Percentiles rank a stretch among this genome's conserved stretches.
phyloP scores from a whole-genome alignment of 371 early-diverging fungal genomes.

The Mortierella sp. region DNA sequence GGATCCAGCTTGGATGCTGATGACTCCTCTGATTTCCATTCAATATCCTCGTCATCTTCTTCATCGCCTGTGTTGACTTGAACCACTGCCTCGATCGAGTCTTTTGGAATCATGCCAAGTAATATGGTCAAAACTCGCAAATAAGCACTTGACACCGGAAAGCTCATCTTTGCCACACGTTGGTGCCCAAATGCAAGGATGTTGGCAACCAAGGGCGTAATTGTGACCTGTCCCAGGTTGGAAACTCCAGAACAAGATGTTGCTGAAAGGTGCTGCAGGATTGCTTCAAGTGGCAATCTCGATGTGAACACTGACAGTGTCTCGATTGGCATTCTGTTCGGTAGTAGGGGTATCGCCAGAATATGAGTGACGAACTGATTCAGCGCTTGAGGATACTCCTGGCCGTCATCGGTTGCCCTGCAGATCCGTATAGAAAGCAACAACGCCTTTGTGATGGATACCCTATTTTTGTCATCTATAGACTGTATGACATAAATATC shows the following conservation, averaged over 20 bases:
- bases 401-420: slow-evolving; percentile 5
- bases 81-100: slow-evolving; percentile 20
- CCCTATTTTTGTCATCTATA: slow-evolving; percentile 28
- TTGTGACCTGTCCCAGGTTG: slow-evolving; percentile 9
- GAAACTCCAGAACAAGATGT: slow-evolving; percentile 16
- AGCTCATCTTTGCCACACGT: slow-evolving; percentile 49
- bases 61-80: slow-evolving; percentile 53
- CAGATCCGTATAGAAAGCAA: slow-evolving; percentile 29
- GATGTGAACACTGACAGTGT: slow-evolving; percentile 48
- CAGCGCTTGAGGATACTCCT: slow-evolving; percentile 1
- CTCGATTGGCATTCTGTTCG: slow-evolving; percentile 57
- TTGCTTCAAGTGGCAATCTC: slow-evolving; percentile 54
- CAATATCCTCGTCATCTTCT: slow-evolving; percentile 58
- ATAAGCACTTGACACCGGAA: slow-evolving; percentile 26
- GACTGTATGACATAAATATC: slow-evolving; percentile 17
- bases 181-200: slow-evolving; percentile 59
- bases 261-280: slow-evolving; percentile 42
- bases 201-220: slow-evolving; percentile 56
- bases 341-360: slow-evolving; percentile 56
- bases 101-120: slow-evolving; percentile 28
- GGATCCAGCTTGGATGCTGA: slow-evolving; percentile 50
- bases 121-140: slow-evolving; percentile 29
- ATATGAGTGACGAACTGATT: slow-evolving; percentile 50
- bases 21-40: slow-evolving; percentile 29
- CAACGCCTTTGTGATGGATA: slow-evolving; percentile 20